A percentile compares a stretch with the other conserved stretches of the same genome.
These are phyloP conservation scores for Theobroma grandiflorum DNA, from an alignment of 441 rosid species.

Conservation along the genomic window DNA sequence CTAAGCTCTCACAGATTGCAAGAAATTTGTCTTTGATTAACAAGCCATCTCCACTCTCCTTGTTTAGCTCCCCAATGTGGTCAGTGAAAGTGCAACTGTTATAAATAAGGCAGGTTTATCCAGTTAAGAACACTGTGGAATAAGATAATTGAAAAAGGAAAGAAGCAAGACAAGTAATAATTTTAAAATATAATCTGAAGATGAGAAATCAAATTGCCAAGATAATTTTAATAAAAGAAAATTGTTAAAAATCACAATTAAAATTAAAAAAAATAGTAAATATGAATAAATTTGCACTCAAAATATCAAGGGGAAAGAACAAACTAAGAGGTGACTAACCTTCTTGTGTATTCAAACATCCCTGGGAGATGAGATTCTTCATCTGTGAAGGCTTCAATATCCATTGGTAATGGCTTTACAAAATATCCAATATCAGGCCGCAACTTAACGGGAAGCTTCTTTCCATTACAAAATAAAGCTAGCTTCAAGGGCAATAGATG, in stretches of 20 bases:
- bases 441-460: slow-evolving; percentile 78
- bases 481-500: slow-evolving; percentile 88
- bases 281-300: background rate
- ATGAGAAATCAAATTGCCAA: background rate
- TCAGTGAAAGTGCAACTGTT: slow-evolving; percentile 74
- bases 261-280: slow-evolving; percentile 6
- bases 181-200: background rate
- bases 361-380: slow-evolving; percentile 83
- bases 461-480: slow-evolving; percentile 55
- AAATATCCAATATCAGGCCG: slow-evolving; percentile 95
- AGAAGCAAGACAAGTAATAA: background rate
- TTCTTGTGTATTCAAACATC: slow-evolving; percentile 87
- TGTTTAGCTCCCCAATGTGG: slow-evolving; percentile 64
- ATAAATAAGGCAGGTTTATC: slow-evolving; percentile 20
- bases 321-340: slow-evolving; percentile 50
- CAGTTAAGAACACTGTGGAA: slow-evolving; percentile 19
- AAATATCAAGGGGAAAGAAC: slow-evolving; percentile 6
- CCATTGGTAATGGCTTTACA: slow-evolving; percentile 80
- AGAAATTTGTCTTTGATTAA: slow-evolving; percentile 70
- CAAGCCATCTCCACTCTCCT: slow-evolving; percentile 48
- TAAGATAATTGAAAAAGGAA: slow-evolving; percentile 3
- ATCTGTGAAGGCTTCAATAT: slow-evolving; percentile 57
- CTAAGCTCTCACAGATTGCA: slow-evolving; percentile 70
- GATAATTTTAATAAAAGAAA: background rate
- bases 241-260: background rate